Percentiles rank a stretch among this genome's conserved stretches.
Evolutionary conservation across 768 basidiomycete species (phyloP).

Genomic region (Tricholoma saponaceum): DNA sequence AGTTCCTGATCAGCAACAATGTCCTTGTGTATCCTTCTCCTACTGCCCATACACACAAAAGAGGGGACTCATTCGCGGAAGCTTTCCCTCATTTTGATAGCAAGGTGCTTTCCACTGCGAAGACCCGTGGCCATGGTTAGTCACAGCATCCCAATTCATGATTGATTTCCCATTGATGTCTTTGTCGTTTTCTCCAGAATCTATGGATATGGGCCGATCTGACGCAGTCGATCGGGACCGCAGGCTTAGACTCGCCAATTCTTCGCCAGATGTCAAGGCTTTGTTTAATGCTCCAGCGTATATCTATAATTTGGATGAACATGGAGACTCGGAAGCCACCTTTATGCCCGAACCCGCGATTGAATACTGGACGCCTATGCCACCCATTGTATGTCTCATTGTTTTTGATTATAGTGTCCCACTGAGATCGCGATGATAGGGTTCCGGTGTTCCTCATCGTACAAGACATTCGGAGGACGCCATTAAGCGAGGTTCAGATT

Average conservation of each 20-base stretch:
- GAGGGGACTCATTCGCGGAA: conserved; percentile 91
- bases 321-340: conserved; percentile 57
- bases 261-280: conserved; percentile 93
- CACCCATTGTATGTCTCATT: conserved; percentile 59
- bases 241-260: conserved; percentile 77
- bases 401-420: conserved; percentile 7
- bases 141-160: conserved; percentile 7
- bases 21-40: conserved; percentile 79
- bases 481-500: conserved; percentile 79
- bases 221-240: conserved; percentile 72
- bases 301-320: conserved; percentile 75
- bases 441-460: conserved; percentile 64
- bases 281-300: conserved; percentile 86
- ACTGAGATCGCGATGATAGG: conserved; percentile 33
- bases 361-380: conserved; percentile 76
- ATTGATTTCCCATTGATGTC: background rate
- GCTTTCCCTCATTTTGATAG: conserved; percentile 97
- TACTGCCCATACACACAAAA: conserved; percentile 74
- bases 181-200: conserved; percentile 43
- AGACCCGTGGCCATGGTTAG: conserved; percentile 59
- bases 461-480: conserved; percentile 72
- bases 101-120: conserved; percentile 81
- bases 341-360: conserved; percentile 51
- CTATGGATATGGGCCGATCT: conserved; percentile 70
- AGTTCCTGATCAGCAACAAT: conserved; percentile 81